Base-by-base conservation (phyloP, 805 yeast genomes). In the Ogataea paraovalis region DNA sequence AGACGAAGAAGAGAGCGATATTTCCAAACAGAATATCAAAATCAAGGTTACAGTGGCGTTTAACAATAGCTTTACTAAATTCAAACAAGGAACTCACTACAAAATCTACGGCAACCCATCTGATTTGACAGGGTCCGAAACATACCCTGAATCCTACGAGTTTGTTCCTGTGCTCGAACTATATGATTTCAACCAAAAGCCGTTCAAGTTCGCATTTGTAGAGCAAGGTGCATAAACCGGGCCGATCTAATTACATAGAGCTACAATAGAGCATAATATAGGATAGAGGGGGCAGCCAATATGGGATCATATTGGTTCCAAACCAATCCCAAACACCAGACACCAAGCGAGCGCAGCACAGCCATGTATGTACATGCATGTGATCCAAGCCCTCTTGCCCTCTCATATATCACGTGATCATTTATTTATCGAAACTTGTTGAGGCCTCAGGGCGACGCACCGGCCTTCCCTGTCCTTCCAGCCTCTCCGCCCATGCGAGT, bases 11-110 rank as follows among this genome's bases (percentile, higher is more conserved):
- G 51, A 49, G 18, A 47, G 49, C 16, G 53, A 41, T 2, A 56
- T 60, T 51, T 66, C 58, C 76, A 51, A 44, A 22, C 41, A 28
- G 9, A 34, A 45, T 32, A 40, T 67, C 52, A 72, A 54, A 44
- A 72, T 68, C 33, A 74, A 54, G 44, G 72, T 68, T 33, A 73
- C 65, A 53, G 75, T 76, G 55, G 63, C 70, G 58, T 75, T 74
- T 55, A 57, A 75, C 41, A 59, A 75, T 55, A 68, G 70, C 53
- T 66, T 75, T 50, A 72, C 68, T 52, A 65, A 72, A 14, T 70
- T 71, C 49, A 69, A 45, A 8, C 39, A 41, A 1, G 30, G 34
- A 22, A 42, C 32, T 4, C 61, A 58, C 33, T 61, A 61, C 49
- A 56, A 53, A 27, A 50, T 65, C 5, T 65, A 59, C 44, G 51